These are phyloP conservation scores for Schizopora paradoxa DNA, from an alignment of 1,284 basidiomycete species.

Conservation along the genomic window DNA sequence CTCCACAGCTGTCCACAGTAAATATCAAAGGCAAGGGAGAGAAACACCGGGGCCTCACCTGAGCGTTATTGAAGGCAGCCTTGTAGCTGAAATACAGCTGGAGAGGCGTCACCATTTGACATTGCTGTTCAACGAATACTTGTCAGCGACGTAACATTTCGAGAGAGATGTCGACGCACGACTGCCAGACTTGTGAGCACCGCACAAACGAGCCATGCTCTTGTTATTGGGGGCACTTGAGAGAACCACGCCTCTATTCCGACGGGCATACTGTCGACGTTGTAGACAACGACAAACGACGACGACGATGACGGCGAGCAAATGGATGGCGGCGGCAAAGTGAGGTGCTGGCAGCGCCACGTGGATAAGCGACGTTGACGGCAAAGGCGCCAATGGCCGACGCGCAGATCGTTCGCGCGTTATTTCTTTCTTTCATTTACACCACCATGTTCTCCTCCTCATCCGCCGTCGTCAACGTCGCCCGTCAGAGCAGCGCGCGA, in stretches of 20 bases:
- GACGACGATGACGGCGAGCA: not conserved
- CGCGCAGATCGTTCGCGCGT: not conserved
- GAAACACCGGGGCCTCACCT: constrained; percentile 43
- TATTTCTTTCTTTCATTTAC: not conserved
- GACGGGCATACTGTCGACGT: constrained; percentile 52
- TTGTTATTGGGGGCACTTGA: constrained; percentile 86
- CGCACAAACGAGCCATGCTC: constrained; percentile 74
- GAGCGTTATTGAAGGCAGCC: constrained; percentile 73
- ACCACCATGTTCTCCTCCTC: not conserved
- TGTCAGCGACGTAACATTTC: constrained; percentile 8
- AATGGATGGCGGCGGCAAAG: not conserved
- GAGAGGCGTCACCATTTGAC: constrained; percentile 80
- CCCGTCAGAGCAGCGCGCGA: constrained; percentile 10
- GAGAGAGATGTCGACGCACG: constrained; percentile 42
- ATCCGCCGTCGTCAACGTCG: constrained; percentile 8
- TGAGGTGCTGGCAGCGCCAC: not conserved
- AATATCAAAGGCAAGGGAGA: not conserved
- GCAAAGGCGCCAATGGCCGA: not conserved
- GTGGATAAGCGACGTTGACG: constrained; percentile 1
- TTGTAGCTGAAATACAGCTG: constrained; percentile 92
- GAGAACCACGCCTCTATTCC: constrained; percentile 80
- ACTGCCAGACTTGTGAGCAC: constrained; percentile 79
- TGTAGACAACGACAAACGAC: constrained; percentile 10
- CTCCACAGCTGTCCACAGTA: constrained; percentile 69
- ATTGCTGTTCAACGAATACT: constrained; percentile 59